Conservation (phyloP, 768 basidiomycete species). For the Pulveroboletus sp. region DNA sequence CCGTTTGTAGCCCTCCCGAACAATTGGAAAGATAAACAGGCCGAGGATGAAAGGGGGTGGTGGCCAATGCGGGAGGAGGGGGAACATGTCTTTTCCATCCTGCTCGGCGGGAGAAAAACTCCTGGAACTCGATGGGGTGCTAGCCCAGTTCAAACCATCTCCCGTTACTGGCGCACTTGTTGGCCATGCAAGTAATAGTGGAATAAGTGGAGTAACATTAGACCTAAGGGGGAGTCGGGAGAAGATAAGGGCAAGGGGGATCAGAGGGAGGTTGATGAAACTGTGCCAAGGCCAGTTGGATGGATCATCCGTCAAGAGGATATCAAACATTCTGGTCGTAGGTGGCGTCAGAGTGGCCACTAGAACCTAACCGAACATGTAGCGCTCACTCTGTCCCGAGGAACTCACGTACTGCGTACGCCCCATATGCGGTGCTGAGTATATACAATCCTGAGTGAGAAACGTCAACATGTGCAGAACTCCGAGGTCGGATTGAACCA, state of each 20-base stretch:
- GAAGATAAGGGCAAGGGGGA: slow-evolving; percentile 63
- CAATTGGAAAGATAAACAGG: slow-evolving; percentile 46
- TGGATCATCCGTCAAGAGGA: slow-evolving; percentile 64
- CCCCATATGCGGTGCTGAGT: slow-evolving; percentile 63
- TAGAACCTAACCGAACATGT: background rate
- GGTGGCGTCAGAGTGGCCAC: background rate
- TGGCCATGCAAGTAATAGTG: slow-evolving; percentile 27
- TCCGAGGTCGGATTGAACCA: slow-evolving; percentile 4
- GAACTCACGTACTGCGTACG: slow-evolving; percentile 64
- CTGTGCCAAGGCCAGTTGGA: slow-evolving; percentile 73
- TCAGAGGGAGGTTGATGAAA: slow-evolving; percentile 66
- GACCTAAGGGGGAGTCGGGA: slow-evolving; percentile 47
- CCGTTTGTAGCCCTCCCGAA: slow-evolving; percentile 41
- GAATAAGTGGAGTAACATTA: slow-evolving; percentile 20
- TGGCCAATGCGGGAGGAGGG: slow-evolving; percentile 44
- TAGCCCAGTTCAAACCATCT: background rate
- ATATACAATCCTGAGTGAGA: slow-evolving; percentile 39
- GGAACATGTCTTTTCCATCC: slow-evolving; percentile 18
- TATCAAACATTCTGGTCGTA: slow-evolving; percentile 49
- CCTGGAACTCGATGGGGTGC: background rate
- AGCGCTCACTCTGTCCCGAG: slow-evolving; percentile 58
- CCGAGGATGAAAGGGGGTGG: slow-evolving; percentile 57
- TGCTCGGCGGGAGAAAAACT: background rate
- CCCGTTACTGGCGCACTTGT: slow-evolving; percentile 24
- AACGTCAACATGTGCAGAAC: background rate